Conservation (phyloP, 2,329 filamentous ascomycete species). For the Ascosphaera aggregata region DNA sequence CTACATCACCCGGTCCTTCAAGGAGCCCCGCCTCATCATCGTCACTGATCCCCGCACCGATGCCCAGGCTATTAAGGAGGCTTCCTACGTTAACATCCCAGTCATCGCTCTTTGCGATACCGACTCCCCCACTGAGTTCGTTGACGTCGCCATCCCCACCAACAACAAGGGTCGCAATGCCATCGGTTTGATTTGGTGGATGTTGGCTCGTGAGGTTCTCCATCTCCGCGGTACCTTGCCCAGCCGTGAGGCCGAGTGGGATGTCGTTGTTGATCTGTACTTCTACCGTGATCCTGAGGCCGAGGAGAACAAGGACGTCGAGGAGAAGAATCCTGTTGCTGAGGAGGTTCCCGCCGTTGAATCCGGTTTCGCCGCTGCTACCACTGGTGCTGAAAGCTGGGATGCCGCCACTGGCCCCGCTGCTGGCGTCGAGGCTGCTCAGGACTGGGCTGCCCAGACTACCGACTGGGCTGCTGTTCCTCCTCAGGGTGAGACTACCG, state of each 20-base stretch:
- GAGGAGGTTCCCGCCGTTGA: conserved; percentile 42
- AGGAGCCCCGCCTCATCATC: conserved; percentile 98
- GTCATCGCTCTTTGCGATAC: conserved; percentile 98
- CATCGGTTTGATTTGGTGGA: conserved; percentile 98
- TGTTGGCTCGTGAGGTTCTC: conserved; percentile 98
- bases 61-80: conserved; percentile 99
- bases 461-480: conserved; percentile 9
- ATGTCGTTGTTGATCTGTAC: conserved; percentile 99
- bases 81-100: conserved; percentile 99
- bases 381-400: conserved; percentile 58
- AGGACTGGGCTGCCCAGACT: conserved; percentile 9
- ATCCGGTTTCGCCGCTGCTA: conserved; percentile 46
- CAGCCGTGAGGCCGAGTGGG: conserved; percentile 92
- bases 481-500: conserved; percentile 8
- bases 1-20: conserved; percentile 99
- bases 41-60: conserved; percentile 99
- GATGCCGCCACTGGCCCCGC: conserved; percentile 38
- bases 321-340: conserved; percentile 64
- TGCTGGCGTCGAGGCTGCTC: conserved; percentile 21
- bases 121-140: conserved; percentile 98
- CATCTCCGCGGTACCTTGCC: conserved; percentile 93
- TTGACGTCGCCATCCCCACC: conserved; percentile 98
- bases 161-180: conserved; percentile 99
- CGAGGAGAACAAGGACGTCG: conserved; percentile 94
- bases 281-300: conserved; percentile 99